Conservation (phyloP, 805 yeast species). For the Yarrowia bubula region DNA sequence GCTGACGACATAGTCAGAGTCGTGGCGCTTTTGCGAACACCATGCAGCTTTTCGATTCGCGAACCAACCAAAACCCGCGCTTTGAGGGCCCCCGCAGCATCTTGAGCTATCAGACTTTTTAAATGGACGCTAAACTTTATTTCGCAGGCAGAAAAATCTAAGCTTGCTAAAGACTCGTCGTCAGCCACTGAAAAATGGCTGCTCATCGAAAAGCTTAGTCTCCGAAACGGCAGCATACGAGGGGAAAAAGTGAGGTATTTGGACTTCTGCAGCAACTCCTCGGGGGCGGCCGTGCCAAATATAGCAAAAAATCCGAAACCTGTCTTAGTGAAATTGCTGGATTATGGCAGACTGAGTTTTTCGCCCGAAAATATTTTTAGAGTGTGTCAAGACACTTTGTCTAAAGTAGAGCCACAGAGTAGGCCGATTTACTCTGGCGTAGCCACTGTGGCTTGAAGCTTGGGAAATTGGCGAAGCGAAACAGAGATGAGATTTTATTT, state of each 20-base stretch:
- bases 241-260: not conserved
- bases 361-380: not conserved
- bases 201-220: not conserved
- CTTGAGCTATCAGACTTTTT: not conserved
- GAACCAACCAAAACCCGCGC: not conserved
- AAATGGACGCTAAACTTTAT: not conserved
- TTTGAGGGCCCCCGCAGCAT: not conserved
- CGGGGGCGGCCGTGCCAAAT: not conserved
- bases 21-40: not conserved
- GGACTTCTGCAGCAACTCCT: not conserved
- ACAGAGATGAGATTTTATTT: not conserved
- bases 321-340: not conserved
- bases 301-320: too few relatives aligned
- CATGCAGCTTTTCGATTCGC: not conserved
- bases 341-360: too few relatives aligned
- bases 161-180: not conserved
- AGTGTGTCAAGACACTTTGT: not conserved
- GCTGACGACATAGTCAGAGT: not conserved
- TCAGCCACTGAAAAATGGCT: not conserved
- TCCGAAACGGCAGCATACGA: too few relatives aligned
- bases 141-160: not conserved
- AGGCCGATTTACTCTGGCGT: not conserved
- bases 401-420: not conserved
- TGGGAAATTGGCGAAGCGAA: not conserved
- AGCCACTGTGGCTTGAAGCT: slow-evolving; percentile 20